phyloP scores from a whole-genome alignment of 345 rosid genomes.

The Syzygium aromaticum region DNA sequence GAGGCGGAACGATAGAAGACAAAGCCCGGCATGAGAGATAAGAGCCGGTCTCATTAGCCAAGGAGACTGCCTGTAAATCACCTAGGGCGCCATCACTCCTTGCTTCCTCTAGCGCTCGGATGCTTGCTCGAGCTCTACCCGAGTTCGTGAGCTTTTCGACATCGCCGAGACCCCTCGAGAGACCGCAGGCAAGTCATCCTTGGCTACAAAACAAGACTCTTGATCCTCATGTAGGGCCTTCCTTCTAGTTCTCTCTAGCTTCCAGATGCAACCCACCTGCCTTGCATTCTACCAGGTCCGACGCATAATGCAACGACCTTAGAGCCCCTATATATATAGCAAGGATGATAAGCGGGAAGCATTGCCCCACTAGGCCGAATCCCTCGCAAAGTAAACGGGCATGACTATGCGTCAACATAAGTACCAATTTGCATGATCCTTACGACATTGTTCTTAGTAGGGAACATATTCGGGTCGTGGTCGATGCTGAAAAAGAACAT shows the following conservation, averaged over 20 bases:
- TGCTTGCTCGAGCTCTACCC: neutral
- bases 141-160: neutral
- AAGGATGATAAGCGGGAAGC: neutral
- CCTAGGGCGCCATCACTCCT: neutral
- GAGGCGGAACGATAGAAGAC: constrained; percentile 6
- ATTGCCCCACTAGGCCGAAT: neutral
- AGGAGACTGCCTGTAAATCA: constrained; percentile 34
- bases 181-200: constrained; percentile 44
- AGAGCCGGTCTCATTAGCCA: constrained; percentile 38
- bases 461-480: neutral
- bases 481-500: neutral
- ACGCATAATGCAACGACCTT: neutral
- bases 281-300: neutral
- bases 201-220: constrained; percentile 34
- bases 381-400: neutral
- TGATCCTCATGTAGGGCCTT: constrained; percentile 24
- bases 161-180: neutral
- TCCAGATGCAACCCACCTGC: neutral
- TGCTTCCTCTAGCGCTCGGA: neutral
- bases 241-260: neutral
- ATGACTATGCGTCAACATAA: neutral
- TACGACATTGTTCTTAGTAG: neutral
- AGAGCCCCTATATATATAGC: neutral
- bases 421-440: neutral
- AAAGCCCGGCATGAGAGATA: constrained; percentile 21